Base-by-base conservation (phyloP, 768 basidiomycete genomes). In the Boletus sensibilis region DNA sequence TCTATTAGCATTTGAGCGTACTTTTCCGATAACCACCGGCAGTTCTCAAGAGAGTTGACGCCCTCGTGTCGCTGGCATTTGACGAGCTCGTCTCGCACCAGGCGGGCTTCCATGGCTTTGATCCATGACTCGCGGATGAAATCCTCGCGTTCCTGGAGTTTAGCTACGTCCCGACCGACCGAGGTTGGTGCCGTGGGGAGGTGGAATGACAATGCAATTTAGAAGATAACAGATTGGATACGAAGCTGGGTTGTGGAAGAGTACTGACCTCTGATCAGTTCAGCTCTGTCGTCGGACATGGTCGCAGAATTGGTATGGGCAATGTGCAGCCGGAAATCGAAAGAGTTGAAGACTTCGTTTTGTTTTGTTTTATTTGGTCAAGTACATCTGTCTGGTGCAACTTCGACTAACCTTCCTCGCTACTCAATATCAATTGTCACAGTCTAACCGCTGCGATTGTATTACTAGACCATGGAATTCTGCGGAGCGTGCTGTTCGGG, bases 71-170 rank as follows among this genome's bases (percentile, higher is more conserved):
- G 81, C 67, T 94, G 92, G 76, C 95, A 98, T 74, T 92, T 94
- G 55, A 84, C 80, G 52, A 98, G 83, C 72, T 95, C 91, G 55
- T 92, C 88, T 58, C 86, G 85, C 45, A 97, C 92, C 56, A 98
- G 78, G 46, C 90, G 85, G 33, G 86, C 84, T 73, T 97, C 94
- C 94, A 98, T 96, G 21, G 91, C 87, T 63, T 86, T 88, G 33
- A 97, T 82, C 95, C 95, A 98, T 49, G 91, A 90, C 76, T 98
- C 94, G 50, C 90, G 85, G 68, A 98, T 78, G 72, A 82, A 77
- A 44, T 83, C 75, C 58, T 96, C 93, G 39, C 90, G 87, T 63
- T 80, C 81, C 64, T 82, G 74, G 49, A 89, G 72, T 69, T 81
- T 84, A 18, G 80, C 90, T 92, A 52, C 12, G 38, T 47, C 31